Evolutionary conservation across 1,284 basidiomycete species (phyloP), one percentile per base, ranked within the genome.

Genomic region (Cerrena zonata): DNA sequence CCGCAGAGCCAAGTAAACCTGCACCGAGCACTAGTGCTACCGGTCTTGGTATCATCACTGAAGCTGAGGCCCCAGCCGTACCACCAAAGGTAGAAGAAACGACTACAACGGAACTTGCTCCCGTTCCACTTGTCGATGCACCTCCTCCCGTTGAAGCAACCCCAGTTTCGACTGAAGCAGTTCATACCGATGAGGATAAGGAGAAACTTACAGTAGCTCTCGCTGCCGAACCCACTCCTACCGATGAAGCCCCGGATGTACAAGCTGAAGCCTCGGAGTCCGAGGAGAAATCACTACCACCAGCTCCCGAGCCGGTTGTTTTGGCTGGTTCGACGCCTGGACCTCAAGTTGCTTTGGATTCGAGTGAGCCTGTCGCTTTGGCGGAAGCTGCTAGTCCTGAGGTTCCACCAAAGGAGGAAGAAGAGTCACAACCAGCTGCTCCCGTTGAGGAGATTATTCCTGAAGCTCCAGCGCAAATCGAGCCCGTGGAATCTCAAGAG

Each of bases 281-380:
- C 2, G 34, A 26, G 7, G 53, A 57, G 41, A 59, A 58, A 50
- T 38, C 54, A 5, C 58, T 63, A 2, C 62, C 64, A 18, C 60
- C 64, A 40, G 59, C 69, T 3, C 69, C 70, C 2, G 69, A 69
- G 52, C 55, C 46, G 5, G 64, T 71, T 30, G 64, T 70, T 0
- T 56, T 68, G 19, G 58, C 68, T 12, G 70, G 69, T 4, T 67
- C 67, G 40, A 75, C 72, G 2, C 69, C 69, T 30, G 67, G 69
- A 1, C 70, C 68, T 19, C 61, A 71, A 26, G 51, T 67, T 42
- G 69, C 68, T 24, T 60, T 69, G 49, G 53, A 45, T 47, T 62
- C 62, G 21, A 64, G 65, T 50, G 65, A 64, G 49, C 59, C 61
- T 25, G 59, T 54, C 5, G 57, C 60, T 3, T 45, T 61, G 26